phyloP scores from a whole-genome alignment of 768 basidiomycete genomes.

The Suillus fuscotomentosus region DNA sequence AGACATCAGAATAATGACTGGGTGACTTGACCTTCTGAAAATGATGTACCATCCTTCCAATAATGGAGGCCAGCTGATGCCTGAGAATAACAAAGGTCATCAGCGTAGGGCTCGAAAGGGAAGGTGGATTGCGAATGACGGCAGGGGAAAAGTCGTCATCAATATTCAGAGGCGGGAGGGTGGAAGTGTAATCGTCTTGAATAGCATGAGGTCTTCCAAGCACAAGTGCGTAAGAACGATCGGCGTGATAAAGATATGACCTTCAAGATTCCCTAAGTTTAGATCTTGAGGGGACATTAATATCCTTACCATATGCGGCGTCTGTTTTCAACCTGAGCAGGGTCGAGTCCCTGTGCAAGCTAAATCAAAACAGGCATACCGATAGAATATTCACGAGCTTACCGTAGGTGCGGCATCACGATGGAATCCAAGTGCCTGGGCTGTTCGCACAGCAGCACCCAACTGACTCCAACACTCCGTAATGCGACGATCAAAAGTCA shows the following conservation, averaged over 20 bases:
- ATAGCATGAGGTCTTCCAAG: slow-evolving; percentile 88
- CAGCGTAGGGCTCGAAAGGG: slow-evolving; percentile 69
- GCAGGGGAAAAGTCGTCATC: slow-evolving; percentile 54
- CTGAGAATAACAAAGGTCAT: slow-evolving; percentile 90
- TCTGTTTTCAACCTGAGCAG: slow-evolving; percentile 81
- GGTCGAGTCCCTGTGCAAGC: slow-evolving; percentile 59
- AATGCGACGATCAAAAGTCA: slow-evolving; percentile 76
- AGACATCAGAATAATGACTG: slow-evolving; percentile 81
- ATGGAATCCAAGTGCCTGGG: slow-evolving; percentile 91
- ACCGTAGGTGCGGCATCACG: slow-evolving; percentile 86
- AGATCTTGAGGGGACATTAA: background rate
- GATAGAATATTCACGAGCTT: slow-evolving; percentile 21
- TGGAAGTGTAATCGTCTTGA: slow-evolving; percentile 86
- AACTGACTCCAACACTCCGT: slow-evolving; percentile 97
- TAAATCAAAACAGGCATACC: slow-evolving; percentile 7
- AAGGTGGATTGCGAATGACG: slow-evolving; percentile 47
- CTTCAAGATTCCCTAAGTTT: slow-evolving; percentile 33
- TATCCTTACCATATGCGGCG: slow-evolving; percentile 77
- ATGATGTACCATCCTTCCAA: slow-evolving; percentile 89
- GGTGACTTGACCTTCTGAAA: slow-evolving; percentile 82
- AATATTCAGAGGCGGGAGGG: slow-evolving; percentile 70
- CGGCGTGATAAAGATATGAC: slow-evolving; percentile 92
- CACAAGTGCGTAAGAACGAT: slow-evolving; percentile 89
- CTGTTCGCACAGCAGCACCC: slow-evolving; percentile 89
- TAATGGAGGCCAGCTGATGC: slow-evolving; percentile 78